Evolutionary conservation across 148 eudicot species (phyloP).

Genomic region (Camellia granthamiana): DNA sequence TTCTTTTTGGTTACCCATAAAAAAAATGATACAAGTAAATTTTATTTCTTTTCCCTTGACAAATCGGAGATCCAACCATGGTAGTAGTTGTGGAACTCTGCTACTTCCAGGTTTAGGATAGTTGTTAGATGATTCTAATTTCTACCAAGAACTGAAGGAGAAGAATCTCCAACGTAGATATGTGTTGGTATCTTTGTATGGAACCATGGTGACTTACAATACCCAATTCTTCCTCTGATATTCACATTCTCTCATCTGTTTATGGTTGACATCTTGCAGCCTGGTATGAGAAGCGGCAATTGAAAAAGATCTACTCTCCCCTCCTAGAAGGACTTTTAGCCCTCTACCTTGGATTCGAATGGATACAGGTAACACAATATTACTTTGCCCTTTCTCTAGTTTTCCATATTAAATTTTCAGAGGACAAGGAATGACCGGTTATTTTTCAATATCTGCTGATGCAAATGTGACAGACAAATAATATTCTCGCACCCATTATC

Average conservation of each 20-base stretch:
- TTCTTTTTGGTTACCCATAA: too few relatives aligned
- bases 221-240: not conserved
- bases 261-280: conserved; percentile 41
- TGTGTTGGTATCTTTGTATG: too few relatives aligned
- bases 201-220: not conserved
- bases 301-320: conserved; percentile 95
- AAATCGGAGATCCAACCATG: too few relatives aligned
- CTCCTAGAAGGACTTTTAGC: conserved; percentile 82
- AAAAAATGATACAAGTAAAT: too few relatives aligned
- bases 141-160: not conserved
- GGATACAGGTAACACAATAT: conserved; percentile 69
- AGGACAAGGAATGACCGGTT: not conserved
- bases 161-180: too few relatives aligned
- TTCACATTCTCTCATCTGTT: not conserved
- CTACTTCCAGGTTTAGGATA: not conserved
- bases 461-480: conserved; percentile 58
- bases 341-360: conserved; percentile 95
- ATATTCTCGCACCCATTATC: conserved; percentile 80
- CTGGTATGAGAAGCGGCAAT: conserved; percentile 94
- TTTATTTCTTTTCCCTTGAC: too few relatives aligned
- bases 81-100: not conserved
- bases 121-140: not conserved
- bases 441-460: not conserved
- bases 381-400: not conserved
- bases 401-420: not conserved